phyloP scores from a whole-genome alignment of 192 early-diverging fungal species.

The Diversispora eburnea region DNA sequence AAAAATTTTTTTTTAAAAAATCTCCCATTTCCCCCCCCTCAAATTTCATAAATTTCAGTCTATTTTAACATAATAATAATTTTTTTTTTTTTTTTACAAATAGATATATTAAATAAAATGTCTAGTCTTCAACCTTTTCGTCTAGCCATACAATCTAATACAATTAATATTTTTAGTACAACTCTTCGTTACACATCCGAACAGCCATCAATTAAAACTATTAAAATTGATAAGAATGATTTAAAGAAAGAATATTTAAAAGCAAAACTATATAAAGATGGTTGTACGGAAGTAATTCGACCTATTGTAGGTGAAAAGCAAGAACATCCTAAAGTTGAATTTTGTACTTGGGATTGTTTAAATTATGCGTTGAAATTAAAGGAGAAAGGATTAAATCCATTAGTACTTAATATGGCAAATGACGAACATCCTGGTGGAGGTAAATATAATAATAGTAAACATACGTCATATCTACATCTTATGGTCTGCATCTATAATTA shows the following conservation, averaged over 20 bases:
- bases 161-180: not conserved
- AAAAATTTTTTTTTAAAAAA: no score
- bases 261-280: not conserved
- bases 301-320: conserved; percentile 18
- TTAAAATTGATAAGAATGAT: not conserved
- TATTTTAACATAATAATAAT: no score
- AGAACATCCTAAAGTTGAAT: conserved; percentile 33
- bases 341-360: conserved; percentile 36
- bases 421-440: conserved; percentile 40
- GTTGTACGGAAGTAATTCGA: not conserved
- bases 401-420: conserved; percentile 46
- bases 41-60: no score
- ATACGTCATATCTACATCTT: no score
- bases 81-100: not conserved
- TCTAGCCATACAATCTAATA: not conserved
- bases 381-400: conserved; percentile 36
- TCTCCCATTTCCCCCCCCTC: no score
- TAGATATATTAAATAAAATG: not conserved
- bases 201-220: not conserved
- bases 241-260: not conserved
- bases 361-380: conserved; percentile 38
- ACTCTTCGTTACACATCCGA: not conserved
- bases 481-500: no score
- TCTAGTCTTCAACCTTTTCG: not conserved
- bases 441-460: conserved; percentile 5